Evolutionary conservation across 441 rosid species (phyloP), one percentile per base, ranked within the genome.

Genomic region (Pelargonium citronellum): DNA sequence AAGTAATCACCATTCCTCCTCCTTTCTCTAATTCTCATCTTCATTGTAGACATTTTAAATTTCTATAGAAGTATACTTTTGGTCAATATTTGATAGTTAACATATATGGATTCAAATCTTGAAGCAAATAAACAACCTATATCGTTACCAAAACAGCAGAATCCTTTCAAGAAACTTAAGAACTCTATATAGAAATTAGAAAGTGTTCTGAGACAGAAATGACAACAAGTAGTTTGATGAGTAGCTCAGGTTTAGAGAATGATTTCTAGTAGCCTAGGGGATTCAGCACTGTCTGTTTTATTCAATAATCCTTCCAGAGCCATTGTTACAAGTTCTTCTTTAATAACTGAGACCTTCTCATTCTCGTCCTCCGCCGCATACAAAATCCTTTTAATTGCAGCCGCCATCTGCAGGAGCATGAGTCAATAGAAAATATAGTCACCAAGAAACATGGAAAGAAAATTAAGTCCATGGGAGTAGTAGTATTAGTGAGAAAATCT

Each of bases 281-380:
- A 53, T 15, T 17, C 60, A 53, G 60, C 20, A 15, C 60, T 53
- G n/a, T 53, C 60, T 15, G 60, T 1, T 16, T 53, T 53, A 19
- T 53, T 53, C 20, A 53, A 16, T 19, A 53, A 53, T 16, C 60
- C 60, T 53, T 53, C 60, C 8, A 53, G 60, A 15, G 60, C 60
- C 60, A 15, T 19, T 15, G 16, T 53, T 7, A 53, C 60, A 19
- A 53, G 60, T 16, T 53, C 60, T 15, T 53, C 60, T 19, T 53
- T 53, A 53, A 53, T 17, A 53, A 53, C 60, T 19, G 60, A 53
- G 60, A 53, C 60, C 60, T 53, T 53, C 20, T 53, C 60, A 8
- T 8, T 53, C 60, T 53, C 60, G 17, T 53, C 60, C 60, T 53
- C 60, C 17, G 60, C 60, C 16, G 60, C 60, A 7, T 53, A 53